phyloP scores from a whole-genome alignment of 129 eudicot species.

The Ambrosia artemisiifolia region DNA sequence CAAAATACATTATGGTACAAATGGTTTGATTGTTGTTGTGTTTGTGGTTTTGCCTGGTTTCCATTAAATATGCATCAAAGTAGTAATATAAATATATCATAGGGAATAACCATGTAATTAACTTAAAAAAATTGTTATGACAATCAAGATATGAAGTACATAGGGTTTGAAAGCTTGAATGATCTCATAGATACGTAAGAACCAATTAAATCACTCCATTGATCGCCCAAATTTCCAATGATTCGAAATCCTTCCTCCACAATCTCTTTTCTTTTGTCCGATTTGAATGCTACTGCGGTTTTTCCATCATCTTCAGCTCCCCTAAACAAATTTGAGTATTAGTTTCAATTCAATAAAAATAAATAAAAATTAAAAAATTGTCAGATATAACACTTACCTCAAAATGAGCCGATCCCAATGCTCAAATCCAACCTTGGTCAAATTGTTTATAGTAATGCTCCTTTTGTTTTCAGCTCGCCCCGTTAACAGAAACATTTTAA shows the following conservation, averaged over 20 bases:
- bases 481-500: slow-evolving; percentile 62
- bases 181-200: slow-evolving; percentile 55
- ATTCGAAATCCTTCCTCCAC: slow-evolving; percentile 66
- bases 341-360: background rate
- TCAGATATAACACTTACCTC: slow-evolving; percentile 37
- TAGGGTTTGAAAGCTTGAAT: slow-evolving; percentile 86
- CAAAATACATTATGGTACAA: too few species aligned
- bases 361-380: background rate
- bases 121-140: background rate
- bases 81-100: too few species aligned
- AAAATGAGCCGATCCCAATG: slow-evolving; percentile 83
- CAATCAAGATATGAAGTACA: slow-evolving; percentile 68
- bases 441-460: slow-evolving; percentile 47
- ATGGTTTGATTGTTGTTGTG: too few species aligned
- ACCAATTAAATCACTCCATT: slow-evolving; percentile 86
- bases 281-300: slow-evolving; percentile 52
- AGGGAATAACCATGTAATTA: too few species aligned
- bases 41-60: too few species aligned
- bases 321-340: slow-evolving; percentile 23
- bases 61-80: too few species aligned
- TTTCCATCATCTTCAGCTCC: slow-evolving; percentile 58
- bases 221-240: slow-evolving; percentile 79
- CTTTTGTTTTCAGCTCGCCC: slow-evolving; percentile 68
- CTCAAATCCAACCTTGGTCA: slow-evolving; percentile 57
- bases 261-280: slow-evolving; percentile 68